Conservation (phyloP, 2,329 filamentous ascomycete species). For the Emergomyces africanus region DNA sequence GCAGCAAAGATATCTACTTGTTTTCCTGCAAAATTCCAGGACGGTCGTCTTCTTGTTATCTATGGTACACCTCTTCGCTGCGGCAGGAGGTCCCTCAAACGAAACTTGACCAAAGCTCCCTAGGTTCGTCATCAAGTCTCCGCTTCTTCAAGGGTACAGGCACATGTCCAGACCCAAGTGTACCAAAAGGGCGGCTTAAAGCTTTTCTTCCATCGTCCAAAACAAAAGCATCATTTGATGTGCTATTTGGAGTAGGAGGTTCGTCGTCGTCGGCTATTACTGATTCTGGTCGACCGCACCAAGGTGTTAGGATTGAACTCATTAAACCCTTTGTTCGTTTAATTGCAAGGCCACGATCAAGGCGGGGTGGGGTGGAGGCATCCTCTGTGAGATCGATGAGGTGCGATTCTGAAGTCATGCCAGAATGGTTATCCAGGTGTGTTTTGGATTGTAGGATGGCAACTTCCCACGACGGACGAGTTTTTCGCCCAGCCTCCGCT, state of each 20-base stretch:
- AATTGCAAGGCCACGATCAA: not conserved
- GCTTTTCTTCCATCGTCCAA: not conserved
- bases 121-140: not conserved
- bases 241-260: not conserved
- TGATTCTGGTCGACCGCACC: not conserved
- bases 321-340: not conserved
- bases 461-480: not conserved
- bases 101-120: not conserved
- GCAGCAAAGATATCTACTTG: not conserved
- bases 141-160: not conserved
- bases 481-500: not conserved
- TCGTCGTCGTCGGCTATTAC: not conserved
- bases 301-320: not conserved
- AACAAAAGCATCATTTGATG: not conserved
- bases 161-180: not conserved
- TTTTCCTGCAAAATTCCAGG: too few relatives aligned
- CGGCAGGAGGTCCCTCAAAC: not conserved
- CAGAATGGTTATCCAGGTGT: not conserved
- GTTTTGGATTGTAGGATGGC: not conserved
- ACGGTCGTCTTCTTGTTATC: too few relatives aligned
- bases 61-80: too few relatives aligned
- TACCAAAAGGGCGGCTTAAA: not conserved
- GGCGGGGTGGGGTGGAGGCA: not conserved
- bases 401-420: not conserved
- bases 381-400: not conserved